Evolutionary conservation across 2,329 filamentous ascomycete species (phyloP).

Genomic region (Lachnellula occidentalis): DNA sequence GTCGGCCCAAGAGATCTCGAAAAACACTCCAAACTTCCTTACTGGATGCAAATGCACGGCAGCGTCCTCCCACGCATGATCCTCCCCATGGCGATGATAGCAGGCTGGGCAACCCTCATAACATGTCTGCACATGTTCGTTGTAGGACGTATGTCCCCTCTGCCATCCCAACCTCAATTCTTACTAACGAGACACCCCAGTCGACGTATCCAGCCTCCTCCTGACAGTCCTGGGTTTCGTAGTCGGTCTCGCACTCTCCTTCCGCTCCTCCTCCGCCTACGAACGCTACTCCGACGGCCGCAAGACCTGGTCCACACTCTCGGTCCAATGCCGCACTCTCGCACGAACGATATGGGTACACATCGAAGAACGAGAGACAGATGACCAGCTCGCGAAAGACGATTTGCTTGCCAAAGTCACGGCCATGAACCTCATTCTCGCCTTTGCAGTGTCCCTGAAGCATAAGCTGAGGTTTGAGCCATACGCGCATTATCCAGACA

Average conservation of each 20-base stretch:
- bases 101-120: constrained; percentile 60
- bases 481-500: constrained; percentile 69
- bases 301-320: constrained; percentile 56
- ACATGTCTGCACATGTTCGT: constrained; percentile 48
- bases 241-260: constrained; percentile 71
- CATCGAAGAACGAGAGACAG: constrained; percentile 48
- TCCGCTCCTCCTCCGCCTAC: constrained; percentile 72
- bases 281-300: constrained; percentile 62
- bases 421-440: constrained; percentile 69
- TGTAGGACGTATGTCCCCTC: constrained; percentile 24
- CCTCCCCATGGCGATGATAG: constrained; percentile 58
- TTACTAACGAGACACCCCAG: constrained; percentile 9
- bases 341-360: constrained; percentile 83
- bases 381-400: constrained; percentile 49
- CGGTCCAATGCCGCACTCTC: constrained; percentile 59
- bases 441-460: constrained; percentile 73
- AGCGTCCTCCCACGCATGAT: constrained; percentile 71
- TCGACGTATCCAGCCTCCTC: constrained; percentile 61
- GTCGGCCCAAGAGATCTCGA: constrained; percentile 61
- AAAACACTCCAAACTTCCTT: constrained; percentile 71
- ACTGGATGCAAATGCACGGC: constrained; percentile 70
- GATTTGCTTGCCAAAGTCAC: constrained; percentile 62
- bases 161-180: neutral
- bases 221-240: constrained; percentile 78
- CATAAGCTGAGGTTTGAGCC: constrained; percentile 82